A percentile compares a stretch with the other conserved stretches of the same genome.
These are phyloP conservation scores for Albugo candida DNA, from an alignment of 352 stramenopile genomes.

Conservation along the genomic window DNA sequence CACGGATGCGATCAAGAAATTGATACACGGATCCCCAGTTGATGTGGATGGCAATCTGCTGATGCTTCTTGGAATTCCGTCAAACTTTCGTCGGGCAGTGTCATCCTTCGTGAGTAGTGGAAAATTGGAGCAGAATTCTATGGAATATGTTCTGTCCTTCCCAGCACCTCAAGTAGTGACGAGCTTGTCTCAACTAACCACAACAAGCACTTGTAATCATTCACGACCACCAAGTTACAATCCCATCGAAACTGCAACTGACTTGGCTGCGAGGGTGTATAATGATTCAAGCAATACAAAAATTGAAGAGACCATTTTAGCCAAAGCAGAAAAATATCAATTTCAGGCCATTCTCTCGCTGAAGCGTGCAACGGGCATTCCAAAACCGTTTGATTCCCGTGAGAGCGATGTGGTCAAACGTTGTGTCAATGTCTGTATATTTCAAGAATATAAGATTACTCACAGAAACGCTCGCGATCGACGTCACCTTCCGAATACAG, in stretches of 20 bases:
- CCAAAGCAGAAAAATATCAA: constrained; percentile 29
- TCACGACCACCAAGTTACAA: too few relatives aligned
- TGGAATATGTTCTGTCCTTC: constrained; percentile 49
- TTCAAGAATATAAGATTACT: constrained; percentile 4
- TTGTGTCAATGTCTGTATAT: constrained; percentile 60
- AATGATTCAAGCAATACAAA: too few relatives aligned
- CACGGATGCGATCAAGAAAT: constrained; percentile 57
- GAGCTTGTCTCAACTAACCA: too few relatives aligned
- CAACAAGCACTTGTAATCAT: too few relatives aligned
- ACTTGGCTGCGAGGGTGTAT: too few relatives aligned
- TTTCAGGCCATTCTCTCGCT: constrained; percentile 54
- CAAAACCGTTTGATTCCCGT: constrained; percentile 54
- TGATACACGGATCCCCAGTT: constrained; percentile 36
- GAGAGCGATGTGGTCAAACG: constrained; percentile 61
- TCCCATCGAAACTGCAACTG: too few relatives aligned
- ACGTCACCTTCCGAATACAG: background rate
- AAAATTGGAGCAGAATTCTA: constrained; percentile 27
- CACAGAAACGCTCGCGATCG: too few relatives aligned
- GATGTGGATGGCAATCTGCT: constrained; percentile 49
- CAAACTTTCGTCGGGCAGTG: constrained; percentile 51
- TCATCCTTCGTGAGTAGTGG: constrained; percentile 29
- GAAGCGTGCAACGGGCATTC: constrained; percentile 42
- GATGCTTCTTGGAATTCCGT: constrained; percentile 59
- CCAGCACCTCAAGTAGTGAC: constrained; percentile 28
- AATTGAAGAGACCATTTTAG: too few relatives aligned